A percentile compares a stretch with the other conserved stretches of the same genome.
Conservation (phyloP, 2,329 filamentous ascomycete species). For the Tetracladium maxilliforme region DNA sequence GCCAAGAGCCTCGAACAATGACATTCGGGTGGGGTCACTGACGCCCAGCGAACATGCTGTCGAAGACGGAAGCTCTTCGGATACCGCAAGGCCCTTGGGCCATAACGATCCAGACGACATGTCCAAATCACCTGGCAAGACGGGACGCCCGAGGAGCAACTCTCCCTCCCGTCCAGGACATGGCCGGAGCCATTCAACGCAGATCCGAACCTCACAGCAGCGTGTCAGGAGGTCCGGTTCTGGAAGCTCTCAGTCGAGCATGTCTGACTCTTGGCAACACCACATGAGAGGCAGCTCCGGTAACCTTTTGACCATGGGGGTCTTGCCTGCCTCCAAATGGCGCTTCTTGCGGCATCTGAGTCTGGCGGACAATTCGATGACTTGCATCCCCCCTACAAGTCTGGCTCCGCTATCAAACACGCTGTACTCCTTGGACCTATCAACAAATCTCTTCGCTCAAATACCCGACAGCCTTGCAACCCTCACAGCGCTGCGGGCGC, state of each 20-base stretch:
- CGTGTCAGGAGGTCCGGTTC: conserved; percentile 79
- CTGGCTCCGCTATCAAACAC: conserved; percentile 75
- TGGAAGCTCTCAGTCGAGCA: conserved; percentile 77
- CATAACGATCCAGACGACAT: too few relatives aligned
- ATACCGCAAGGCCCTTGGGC: too few relatives aligned
- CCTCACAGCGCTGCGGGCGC: conserved; percentile 72
- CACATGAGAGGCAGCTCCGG: conserved; percentile 57
- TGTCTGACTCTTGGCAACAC: conserved; percentile 49
- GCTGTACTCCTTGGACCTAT: conserved; percentile 82
- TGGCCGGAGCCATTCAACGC: too few relatives aligned
- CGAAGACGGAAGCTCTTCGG: too few relatives aligned
- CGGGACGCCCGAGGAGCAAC: conserved; percentile 52
- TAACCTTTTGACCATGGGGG: conserved; percentile 57
- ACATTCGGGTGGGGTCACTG: neutral
- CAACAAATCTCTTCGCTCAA: conserved; percentile 84
- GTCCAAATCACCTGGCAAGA: too few relatives aligned
- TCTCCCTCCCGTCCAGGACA: conserved; percentile 68
- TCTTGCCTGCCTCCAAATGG: conserved; percentile 81
- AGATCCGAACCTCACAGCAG: conserved; percentile 55
- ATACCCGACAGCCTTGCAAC: conserved; percentile 83
- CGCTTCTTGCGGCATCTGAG: conserved; percentile 86
- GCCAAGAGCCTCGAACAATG: too few relatives aligned
- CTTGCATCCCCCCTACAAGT: conserved; percentile 60
- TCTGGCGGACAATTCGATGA: conserved; percentile 81
- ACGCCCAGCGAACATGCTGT: neutral